Conservation (phyloP, 2,329 filamentous ascomycete species). For the Pyricularia sp. region DNA sequence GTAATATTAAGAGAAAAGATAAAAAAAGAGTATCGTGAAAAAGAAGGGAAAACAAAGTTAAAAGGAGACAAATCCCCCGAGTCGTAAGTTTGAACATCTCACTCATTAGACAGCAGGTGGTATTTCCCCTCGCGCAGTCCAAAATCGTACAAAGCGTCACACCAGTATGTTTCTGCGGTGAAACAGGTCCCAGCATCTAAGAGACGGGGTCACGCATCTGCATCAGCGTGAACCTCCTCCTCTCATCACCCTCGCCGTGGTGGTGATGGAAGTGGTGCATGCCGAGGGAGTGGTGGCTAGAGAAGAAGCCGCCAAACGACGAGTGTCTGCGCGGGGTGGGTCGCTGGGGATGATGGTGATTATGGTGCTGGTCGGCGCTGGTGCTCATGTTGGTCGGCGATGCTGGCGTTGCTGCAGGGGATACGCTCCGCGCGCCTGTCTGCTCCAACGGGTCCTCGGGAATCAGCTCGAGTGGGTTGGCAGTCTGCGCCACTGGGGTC, state of each 20-base stretch:
- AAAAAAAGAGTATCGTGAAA: not conserved
- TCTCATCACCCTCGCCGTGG: slow-evolving; percentile 20
- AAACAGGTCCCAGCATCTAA: slow-evolving; percentile 5
- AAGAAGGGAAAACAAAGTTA: not conserved
- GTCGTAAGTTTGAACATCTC: not conserved
- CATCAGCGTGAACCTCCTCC: slow-evolving; percentile 23
- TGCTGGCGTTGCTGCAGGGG: not conserved
- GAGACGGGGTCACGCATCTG: slow-evolving; percentile 25
- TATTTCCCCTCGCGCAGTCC: not conserved
- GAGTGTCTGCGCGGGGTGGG: slow-evolving; percentile 12
- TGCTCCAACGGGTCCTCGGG: slow-evolving; percentile 16
- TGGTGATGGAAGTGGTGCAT: slow-evolving; percentile 7
- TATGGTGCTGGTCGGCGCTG: not conserved
- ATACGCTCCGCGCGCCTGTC: slow-evolving; percentile 1
- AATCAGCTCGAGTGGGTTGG: slow-evolving; percentile 19
- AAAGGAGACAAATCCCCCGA: not conserved
- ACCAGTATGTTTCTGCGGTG: not conserved
- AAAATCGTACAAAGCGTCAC: not conserved
- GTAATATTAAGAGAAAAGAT: not conserved
- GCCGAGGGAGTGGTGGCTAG: slow-evolving; percentile 11
- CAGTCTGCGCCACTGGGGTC: slow-evolving; percentile 2
- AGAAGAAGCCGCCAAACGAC: slow-evolving; percentile 14
- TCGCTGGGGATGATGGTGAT: not conserved
- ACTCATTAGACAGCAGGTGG: not conserved
- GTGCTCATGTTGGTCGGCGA: not conserved